A percentile compares a stretch with the other conserved stretches of the same genome.
Conservation (phyloP, 345 rosid species). For the Luvunga scandens region DNA sequence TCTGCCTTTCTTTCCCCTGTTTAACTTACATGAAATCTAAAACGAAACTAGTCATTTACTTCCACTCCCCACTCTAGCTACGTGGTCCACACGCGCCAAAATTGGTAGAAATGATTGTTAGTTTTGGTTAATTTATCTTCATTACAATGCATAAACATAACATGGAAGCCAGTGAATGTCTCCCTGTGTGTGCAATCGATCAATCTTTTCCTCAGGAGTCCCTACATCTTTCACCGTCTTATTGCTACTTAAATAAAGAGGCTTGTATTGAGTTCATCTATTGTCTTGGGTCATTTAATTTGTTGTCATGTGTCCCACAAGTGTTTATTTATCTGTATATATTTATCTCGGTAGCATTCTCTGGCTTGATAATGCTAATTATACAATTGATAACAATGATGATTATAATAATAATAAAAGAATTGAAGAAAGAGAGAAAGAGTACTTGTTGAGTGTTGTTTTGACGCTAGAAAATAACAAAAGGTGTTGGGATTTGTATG, state of each 20-base stretch:
- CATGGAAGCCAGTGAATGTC: constrained; percentile 15
- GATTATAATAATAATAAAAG: neutral
- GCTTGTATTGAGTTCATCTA: neutral
- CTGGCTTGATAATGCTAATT: neutral
- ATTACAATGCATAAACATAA: no score
- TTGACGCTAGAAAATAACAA: constrained; percentile 9
- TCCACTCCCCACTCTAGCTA: neutral
- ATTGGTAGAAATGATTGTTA: neutral
- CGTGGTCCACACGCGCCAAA: neutral
- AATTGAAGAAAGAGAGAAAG: neutral
- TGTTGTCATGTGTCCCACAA: constrained; percentile 28
- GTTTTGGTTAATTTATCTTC: no score
- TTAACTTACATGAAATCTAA: neutral
- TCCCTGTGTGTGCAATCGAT: constrained; percentile 11
- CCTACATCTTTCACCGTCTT: neutral
- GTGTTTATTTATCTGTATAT: neutral
- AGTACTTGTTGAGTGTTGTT: neutral
- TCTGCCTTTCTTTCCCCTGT: neutral
- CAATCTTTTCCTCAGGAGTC: neutral
- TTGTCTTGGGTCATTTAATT: constrained; percentile 14
- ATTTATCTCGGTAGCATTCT: no score
- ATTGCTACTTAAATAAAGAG: neutral
- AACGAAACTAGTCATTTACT: neutral
- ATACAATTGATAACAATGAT: constrained; percentile 1
- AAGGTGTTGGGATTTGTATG: constrained; percentile 13